Evolutionary conservation across 2,329 filamentous ascomycete species (phyloP).

Genomic region (Keithomyces neogunnii): DNA sequence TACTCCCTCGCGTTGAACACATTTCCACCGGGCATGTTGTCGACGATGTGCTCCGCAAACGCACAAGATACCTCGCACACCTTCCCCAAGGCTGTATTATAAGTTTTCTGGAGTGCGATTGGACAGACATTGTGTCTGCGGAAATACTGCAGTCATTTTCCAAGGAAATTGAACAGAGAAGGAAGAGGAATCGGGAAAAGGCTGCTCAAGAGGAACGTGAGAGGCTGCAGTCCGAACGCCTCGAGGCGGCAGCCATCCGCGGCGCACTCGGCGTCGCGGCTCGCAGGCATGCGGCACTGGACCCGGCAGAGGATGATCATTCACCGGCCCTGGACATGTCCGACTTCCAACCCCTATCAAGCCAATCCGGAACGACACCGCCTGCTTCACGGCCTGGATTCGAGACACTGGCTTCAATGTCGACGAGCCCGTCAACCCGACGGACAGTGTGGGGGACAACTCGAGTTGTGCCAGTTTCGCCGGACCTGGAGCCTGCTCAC

Average conservation of each 20-base stretch:
- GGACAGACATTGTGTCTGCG: slow-evolving; percentile 77
- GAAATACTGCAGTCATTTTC: slow-evolving; percentile 69
- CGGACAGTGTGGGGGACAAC: slow-evolving; percentile 89
- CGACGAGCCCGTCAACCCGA: slow-evolving; percentile 67
- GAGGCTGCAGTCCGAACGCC: slow-evolving; percentile 68
- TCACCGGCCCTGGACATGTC: slow-evolving; percentile 39
- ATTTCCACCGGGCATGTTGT: slow-evolving; percentile 83
- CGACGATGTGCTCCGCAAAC: slow-evolving; percentile 74
- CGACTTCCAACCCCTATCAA: slow-evolving; percentile 57
- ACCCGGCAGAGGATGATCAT: slow-evolving; percentile 28
- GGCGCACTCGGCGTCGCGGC: slow-evolving; percentile 29
- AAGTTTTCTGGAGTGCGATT: slow-evolving; percentile 86
- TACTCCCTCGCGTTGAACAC: slow-evolving; percentile 80
- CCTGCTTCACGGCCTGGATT: slow-evolving; percentile 54
- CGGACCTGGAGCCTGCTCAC: slow-evolving; percentile 37
- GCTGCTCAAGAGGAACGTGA: slow-evolving; percentile 81
- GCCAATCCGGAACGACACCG: slow-evolving; percentile 41
- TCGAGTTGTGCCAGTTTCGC: slow-evolving; percentile 52
- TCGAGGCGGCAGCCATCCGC: slow-evolving; percentile 63
- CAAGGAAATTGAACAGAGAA: slow-evolving; percentile 66
- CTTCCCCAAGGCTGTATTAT: slow-evolving; percentile 87
- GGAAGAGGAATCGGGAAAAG: slow-evolving; percentile 74
- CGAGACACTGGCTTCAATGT: slow-evolving; percentile 63
- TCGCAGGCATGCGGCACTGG: slow-evolving; percentile 22
- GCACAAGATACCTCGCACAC: slow-evolving; percentile 80